Evolutionary conservation across 306 rosid genomes (phyloP), one percentile per base, ranked within the genome.

Genomic region (Castanea crenata): DNA sequence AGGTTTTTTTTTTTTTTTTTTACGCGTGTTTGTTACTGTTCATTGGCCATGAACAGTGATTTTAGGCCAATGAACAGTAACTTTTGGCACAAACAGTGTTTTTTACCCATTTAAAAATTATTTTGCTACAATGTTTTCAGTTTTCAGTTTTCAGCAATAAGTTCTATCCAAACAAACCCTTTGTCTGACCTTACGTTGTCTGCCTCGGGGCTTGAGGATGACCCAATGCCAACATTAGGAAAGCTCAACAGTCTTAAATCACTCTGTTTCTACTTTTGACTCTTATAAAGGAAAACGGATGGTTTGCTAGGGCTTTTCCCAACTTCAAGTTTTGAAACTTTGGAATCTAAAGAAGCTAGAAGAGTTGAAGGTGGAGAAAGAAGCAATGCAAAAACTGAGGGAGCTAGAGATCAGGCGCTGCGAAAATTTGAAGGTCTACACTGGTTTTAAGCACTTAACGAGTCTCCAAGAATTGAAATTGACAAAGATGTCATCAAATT

Each of bases 381-480:
- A 35, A 35, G 41, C 41, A 35, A 35, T 35, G 41, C 41, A 35
- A 35, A 35, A 35, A 3, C 6, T 85, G 16, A 6, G 49, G 55
- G 88, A 82, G 19, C 25, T 87, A n/a, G 87, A 87, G 81, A 80
- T 58, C 11, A 59, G 87, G 41, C 49, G 73, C 61, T 87, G 87
- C 69, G 3, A 0, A 6, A 65, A 54, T 0, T 25, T 80, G 78
- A 6, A 3, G 12, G 77, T 44, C 61, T 78, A 83, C 13, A 19
- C 4, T 3, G 86, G 83, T 7, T 74, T 82, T 73, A 70, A 18
- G 74, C 68, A 85, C 69, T 59, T 84, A 58, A 79, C 4, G 41
- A 35, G 41, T 34, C 55, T 79, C n/a, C 73, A 44, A 5, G 51
- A 72, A 52, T 49, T 11, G 18, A 10, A 55, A 2, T 55, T 14